A percentile compares a stretch with the other conserved stretches of the same genome.
phyloP scores from a whole-genome alignment of 352 stramenopile species.

The Phytophthora ramorum region DNA sequence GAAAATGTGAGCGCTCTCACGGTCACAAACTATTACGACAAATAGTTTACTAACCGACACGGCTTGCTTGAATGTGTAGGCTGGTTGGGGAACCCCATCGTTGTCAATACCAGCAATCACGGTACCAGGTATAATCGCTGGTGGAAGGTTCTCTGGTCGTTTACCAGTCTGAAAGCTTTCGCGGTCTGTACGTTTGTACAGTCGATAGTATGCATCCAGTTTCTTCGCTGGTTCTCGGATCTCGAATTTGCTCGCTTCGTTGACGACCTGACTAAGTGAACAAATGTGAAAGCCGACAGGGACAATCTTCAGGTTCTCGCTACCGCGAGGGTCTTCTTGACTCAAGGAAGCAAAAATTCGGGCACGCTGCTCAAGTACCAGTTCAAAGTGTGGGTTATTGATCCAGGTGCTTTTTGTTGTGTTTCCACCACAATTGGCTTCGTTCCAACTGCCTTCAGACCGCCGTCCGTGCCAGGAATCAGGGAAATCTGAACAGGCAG shows the following conservation, averaged over 20 bases:
- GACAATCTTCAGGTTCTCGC: constrained; percentile 73
- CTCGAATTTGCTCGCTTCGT: constrained; percentile 56
- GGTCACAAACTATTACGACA: background rate
- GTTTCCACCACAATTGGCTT: constrained; percentile 82
- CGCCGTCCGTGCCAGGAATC: constrained; percentile 87
- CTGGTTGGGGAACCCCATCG: constrained; percentile 71
- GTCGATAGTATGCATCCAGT: constrained; percentile 66
- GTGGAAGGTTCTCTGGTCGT: constrained; percentile 57
- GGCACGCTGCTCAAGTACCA: constrained; percentile 67
- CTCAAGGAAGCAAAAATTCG: constrained; percentile 80
- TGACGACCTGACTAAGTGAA: constrained; percentile 44
- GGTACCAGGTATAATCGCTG: constrained; percentile 78
- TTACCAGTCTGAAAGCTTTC: constrained; percentile 67
- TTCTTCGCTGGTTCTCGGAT: constrained; percentile 73
- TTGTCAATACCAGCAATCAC: constrained; percentile 70
- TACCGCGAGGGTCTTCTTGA: constrained; percentile 83
- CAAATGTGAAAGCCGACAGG: constrained; percentile 87
- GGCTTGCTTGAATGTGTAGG: constrained; percentile 88
- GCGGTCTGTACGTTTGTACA: constrained; percentile 72
- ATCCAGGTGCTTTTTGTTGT: constrained; percentile 87
- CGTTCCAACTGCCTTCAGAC: constrained; percentile 80
- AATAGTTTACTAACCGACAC: constrained; percentile 56
- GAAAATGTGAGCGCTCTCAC: background rate
- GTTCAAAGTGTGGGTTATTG: constrained; percentile 87
- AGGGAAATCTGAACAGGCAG: constrained; percentile 71